Evolutionary conservation across 176 grass and related monocot species (phyloP).

Genomic region (Zizania latifolia): DNA sequence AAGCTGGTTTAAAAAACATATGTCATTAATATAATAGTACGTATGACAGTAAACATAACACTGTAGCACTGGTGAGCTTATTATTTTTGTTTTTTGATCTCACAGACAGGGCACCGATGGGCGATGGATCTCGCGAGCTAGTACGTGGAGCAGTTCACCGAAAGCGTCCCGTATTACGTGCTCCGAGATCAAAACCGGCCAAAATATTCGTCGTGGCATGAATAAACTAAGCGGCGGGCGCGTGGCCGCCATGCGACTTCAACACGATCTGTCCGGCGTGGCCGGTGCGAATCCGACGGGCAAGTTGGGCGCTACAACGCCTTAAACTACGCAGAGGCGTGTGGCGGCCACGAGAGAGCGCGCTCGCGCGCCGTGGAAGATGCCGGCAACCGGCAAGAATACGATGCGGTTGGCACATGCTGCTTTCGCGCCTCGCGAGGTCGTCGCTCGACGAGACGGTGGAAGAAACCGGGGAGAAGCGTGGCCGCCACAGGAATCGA

Average conservation of each 20-base stretch:
- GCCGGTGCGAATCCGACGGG: background rate
- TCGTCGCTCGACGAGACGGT: background rate
- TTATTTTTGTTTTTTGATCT: too few species aligned
- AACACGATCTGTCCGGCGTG: background rate
- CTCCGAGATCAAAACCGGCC: background rate
- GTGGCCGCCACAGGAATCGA: background rate
- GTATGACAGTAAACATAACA: too few species aligned
- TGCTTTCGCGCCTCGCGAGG: background rate
- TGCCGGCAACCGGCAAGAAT: too few species aligned
- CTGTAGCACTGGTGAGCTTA: too few species aligned
- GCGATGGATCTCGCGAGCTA: too few species aligned
- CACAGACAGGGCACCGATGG: too few species aligned
- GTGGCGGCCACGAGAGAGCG: conserved; percentile 38
- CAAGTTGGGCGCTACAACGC: too few species aligned
- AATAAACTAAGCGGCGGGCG: conserved; percentile 21
- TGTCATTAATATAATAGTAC: too few species aligned
- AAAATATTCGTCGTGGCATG: background rate
- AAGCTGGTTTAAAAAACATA: too few species aligned
- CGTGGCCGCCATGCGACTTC: conserved; percentile 31
- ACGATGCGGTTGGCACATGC: background rate
- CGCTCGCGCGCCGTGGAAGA: background rate
- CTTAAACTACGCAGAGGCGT: conserved; percentile 31
- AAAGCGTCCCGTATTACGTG: background rate
- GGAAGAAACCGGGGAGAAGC: background rate
- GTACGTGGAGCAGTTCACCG: background rate